phyloP scores from a whole-genome alignment of 2,329 filamentous ascomycete species.

The Apiospora hydei region DNA sequence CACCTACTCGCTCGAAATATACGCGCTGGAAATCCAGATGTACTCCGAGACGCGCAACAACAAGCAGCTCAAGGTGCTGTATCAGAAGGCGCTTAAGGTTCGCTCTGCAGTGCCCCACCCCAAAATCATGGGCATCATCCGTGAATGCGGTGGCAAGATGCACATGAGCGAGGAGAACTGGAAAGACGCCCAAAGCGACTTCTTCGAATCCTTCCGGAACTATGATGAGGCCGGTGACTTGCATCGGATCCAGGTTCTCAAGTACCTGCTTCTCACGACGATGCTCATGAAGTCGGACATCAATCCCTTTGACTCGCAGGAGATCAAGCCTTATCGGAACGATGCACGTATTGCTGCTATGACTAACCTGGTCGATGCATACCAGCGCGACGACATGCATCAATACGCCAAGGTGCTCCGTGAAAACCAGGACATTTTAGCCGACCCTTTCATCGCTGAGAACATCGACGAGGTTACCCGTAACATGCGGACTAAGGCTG shows the following conservation, averaged over 20 bases:
- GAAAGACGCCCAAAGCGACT: constrained; percentile 96
- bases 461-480: constrained; percentile 99
- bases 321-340: constrained; percentile 97
- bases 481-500: constrained; percentile 96
- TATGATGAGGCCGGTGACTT: constrained; percentile 98
- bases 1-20: constrained; percentile 94
- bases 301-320: constrained; percentile 98
- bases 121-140: constrained; percentile 98
- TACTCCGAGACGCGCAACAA: constrained; percentile 96
- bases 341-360: constrained; percentile 95
- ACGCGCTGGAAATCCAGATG: constrained; percentile 98
- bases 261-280: constrained; percentile 93
- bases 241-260: constrained; percentile 95
- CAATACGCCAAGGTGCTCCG: constrained; percentile 88
- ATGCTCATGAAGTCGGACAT: constrained; percentile 99
- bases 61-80: constrained; percentile 92
- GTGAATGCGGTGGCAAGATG: constrained; percentile 99
- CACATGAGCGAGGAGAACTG: constrained; percentile 99
- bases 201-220: constrained; percentile 98
- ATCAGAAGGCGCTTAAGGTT: constrained; percentile 89
- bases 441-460: constrained; percentile 95
- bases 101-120: constrained; percentile 97
- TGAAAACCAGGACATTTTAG: constrained; percentile 86
- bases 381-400: constrained; percentile 93
- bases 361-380: constrained; percentile 96